phyloP scores from a whole-genome alignment of 192 early-diverging fungal genomes.

The Entophlyctis luteolus region DNA sequence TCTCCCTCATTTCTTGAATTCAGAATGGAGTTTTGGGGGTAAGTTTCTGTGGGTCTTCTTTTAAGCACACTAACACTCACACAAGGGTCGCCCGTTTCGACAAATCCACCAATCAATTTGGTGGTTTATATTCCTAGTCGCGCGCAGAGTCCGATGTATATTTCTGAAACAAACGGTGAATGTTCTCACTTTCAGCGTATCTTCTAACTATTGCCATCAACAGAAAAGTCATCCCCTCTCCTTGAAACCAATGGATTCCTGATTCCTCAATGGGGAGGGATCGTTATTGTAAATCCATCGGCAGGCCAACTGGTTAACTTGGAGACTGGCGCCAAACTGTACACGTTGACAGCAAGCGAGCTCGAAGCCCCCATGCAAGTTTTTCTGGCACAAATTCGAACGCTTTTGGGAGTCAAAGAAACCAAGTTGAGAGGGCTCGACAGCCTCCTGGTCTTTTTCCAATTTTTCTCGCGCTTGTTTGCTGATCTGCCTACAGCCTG shows the following conservation, averaged over 20 bases:
- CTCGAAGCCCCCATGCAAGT: slow-evolving; percentile 72
- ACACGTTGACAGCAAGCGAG: slow-evolving; percentile 42
- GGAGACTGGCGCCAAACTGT: background rate
- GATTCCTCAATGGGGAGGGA: slow-evolving; percentile 95
- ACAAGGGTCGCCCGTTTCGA: slow-evolving; percentile 75
- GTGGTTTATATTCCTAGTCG: slow-evolving; percentile 78
- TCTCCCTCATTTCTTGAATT: slow-evolving; percentile 89
- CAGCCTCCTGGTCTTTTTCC: slow-evolving; percentile 23
- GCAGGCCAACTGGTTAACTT: background rate
- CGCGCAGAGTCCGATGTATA: slow-evolving; percentile 64
- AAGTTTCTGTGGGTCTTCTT: too few species aligned
- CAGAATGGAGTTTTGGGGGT: slow-evolving; percentile 90
- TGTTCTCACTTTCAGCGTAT: background rate
- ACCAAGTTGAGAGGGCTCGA: slow-evolving; percentile 31
- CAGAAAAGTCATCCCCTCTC: slow-evolving; percentile 6
- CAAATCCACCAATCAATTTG: slow-evolving; percentile 81
- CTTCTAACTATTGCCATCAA: background rate
- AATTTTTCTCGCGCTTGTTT: slow-evolving; percentile 12
- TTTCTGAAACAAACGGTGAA: slow-evolving; percentile 55
- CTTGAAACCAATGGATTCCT: slow-evolving; percentile 76
- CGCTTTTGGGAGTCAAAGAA: slow-evolving; percentile 72
- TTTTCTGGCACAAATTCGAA: slow-evolving; percentile 78
- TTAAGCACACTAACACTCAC: background rate
- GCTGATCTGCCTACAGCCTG: slow-evolving; percentile 21
- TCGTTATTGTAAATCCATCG: slow-evolving; percentile 64